Base-by-base conservation (phyloP, 2,329 filamentous ascomycete genomes). In the Xylaria hypoxylon region DNA sequence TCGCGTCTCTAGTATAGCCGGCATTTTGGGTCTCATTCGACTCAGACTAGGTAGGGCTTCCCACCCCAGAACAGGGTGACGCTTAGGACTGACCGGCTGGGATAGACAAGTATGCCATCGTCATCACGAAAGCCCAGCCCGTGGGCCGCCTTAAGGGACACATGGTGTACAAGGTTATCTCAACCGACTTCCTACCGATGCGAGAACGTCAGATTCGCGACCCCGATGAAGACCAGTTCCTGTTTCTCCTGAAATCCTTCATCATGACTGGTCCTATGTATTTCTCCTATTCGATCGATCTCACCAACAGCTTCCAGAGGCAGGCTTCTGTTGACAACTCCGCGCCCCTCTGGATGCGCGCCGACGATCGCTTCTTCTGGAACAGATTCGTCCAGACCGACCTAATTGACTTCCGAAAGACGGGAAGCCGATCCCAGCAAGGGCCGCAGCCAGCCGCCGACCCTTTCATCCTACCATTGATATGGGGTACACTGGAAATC, bases 321-420 rank as follows among this genome's bases (percentile, higher is more conserved):
- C 96, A 98, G 78, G 90, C 94, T 3, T 89, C 94, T 72, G 84
- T 89, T 70, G 89, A 97, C 77, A 81, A 83, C 62, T 86, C 87
- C 17, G 83, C 86, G 62, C 94, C 96, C 13, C 81, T 98, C 64
- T 99, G 96, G 96, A 90, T 92, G 84, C 86, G 94, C 72, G 91
- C 95, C 70, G 96, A 99, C 79, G 94, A 98, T 78, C 93, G 96
- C 70, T 99, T 99, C 85, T 99, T 97, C 84, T 99, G 95, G 93
- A 99, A 99, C 81, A 90, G 91, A 70, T 96, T 97, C 79, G 87
- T 98, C 55, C 93, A 95, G 78, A 91, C 92, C 7, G 94, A 97
- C 75, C 81, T 99, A 65, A 97, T 98, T 75, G 89, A 97, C 78
- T 97, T 97, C 77, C 90, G 95, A 68, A 87, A 84, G 44, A 80